Evolutionary conservation across 2,329 filamentous ascomycete genomes (phyloP).

Genomic region (Lecanicillium sp.): DNA sequence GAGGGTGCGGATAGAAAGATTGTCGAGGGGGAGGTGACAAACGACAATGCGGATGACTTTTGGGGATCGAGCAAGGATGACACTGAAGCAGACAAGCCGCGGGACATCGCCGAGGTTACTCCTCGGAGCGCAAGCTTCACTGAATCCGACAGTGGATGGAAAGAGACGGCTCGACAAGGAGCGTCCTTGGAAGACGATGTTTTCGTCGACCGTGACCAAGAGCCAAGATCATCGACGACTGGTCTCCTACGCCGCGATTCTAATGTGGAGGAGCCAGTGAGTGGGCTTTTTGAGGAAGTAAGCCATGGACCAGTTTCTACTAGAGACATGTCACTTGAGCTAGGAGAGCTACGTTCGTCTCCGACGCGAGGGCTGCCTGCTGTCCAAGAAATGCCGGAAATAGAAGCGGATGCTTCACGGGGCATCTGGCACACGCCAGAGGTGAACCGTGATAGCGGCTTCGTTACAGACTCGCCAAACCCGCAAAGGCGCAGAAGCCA

Average conservation of each 20-base stretch:
- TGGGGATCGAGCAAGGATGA: slow-evolving; percentile 17
- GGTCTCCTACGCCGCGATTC: slow-evolving; percentile 23
- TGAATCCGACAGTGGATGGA: slow-evolving; percentile 14
- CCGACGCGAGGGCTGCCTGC: slow-evolving; percentile 39
- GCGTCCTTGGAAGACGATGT: slow-evolving; percentile 18
- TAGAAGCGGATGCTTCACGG: slow-evolving; percentile 22
- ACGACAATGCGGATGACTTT: slow-evolving; percentile 19
- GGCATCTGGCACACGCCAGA: slow-evolving; percentile 22
- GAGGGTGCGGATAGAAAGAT: slow-evolving; percentile 33
- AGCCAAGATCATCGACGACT: slow-evolving; percentile 12
- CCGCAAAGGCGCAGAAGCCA: slow-evolving; percentile 28
- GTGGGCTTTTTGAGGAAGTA: slow-evolving; percentile 24
- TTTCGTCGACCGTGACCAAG: too few relatives aligned
- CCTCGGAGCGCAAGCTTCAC: slow-evolving; percentile 13
- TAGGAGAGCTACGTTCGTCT: slow-evolving; percentile 33
- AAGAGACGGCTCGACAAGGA: slow-evolving; percentile 17
- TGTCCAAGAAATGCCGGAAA: slow-evolving; percentile 43
- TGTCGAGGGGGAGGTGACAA: slow-evolving; percentile 16
- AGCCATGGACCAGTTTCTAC: slow-evolving; percentile 14
- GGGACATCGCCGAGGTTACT: slow-evolving; percentile 4
- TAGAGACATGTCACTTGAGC: slow-evolving; percentile 16
- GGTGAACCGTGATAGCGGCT: slow-evolving; percentile 41
- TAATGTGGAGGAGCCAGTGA: slow-evolving; percentile 20
- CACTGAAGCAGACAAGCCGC: slow-evolving; percentile 1
- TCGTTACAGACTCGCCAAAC: slow-evolving; percentile 37